A percentile compares a stretch with the other conserved stretches of the same genome.
Conservation (phyloP, 73 alveolate species). For the Breviolum minutum region DNA sequence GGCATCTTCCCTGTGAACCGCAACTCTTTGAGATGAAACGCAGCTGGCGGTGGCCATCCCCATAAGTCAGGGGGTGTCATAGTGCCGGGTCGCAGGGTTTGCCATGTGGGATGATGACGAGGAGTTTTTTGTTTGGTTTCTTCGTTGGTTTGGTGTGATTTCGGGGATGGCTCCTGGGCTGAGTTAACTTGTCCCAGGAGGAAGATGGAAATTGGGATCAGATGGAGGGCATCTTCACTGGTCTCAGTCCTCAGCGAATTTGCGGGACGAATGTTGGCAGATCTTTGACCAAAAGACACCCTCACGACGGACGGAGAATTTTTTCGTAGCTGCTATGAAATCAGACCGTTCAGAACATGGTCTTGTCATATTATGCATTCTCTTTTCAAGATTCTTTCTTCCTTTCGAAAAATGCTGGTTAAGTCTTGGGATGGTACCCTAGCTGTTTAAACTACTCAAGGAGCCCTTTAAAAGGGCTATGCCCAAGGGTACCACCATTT, state of each 20-base stretch:
- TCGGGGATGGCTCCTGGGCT: not conserved
- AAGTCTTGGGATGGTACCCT: too few relatives aligned
- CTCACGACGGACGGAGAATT: not conserved
- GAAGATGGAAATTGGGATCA: constrained; percentile 37
- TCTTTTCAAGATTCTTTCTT: too few relatives aligned
- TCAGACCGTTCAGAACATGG: too few relatives aligned
- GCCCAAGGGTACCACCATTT: too few relatives aligned
- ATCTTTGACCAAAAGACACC: not conserved
- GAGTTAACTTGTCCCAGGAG: not conserved
- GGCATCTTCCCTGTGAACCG: too few relatives aligned
- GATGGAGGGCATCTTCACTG: constrained; percentile 36
- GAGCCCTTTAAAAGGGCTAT: too few relatives aligned
- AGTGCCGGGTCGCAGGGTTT: not conserved
- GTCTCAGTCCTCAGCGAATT: not conserved
- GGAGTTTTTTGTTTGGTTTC: not conserved
- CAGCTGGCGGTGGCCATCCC: too few relatives aligned
- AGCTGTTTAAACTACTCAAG: too few relatives aligned
- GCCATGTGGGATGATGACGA: constrained; percentile 17
- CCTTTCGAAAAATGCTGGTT: too few relatives aligned
- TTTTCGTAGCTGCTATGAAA: not conserved
- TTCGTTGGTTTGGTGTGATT: not conserved
- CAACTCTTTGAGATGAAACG: too few relatives aligned
- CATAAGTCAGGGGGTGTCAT: not conserved
- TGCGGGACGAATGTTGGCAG: not conserved
- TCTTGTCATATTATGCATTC: too few relatives aligned